Evolutionary conservation across 768 basidiomycete genomes (phyloP).

Genomic region (Russula foetens): DNA sequence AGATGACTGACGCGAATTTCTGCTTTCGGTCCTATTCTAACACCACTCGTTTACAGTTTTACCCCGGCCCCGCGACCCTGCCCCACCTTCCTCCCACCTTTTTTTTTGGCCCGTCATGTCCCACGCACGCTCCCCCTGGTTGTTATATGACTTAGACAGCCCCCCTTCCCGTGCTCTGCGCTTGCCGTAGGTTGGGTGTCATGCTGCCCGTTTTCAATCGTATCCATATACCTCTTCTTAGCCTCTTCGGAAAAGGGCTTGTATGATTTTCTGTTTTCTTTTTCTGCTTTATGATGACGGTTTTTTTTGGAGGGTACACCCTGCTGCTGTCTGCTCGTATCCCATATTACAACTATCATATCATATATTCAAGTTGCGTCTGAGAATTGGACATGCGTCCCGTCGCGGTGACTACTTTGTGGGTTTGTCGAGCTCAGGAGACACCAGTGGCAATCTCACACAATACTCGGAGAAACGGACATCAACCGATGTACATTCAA

Average conservation of each 20-base stretch:
- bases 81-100: too few species aligned
- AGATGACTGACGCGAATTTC: too few species aligned
- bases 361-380: not conserved
- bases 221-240: conserved; percentile 10
- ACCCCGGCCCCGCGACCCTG: not conserved
- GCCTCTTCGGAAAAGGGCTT: conserved; percentile 2
- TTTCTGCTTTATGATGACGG: conserved; percentile 11
- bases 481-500: too few species aligned
- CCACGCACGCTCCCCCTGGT: not conserved
- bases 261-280: conserved; percentile 7
- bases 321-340: not conserved
- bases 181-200: conserved; percentile 1
- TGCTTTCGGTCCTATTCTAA: not conserved
- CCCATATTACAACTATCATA: not conserved
- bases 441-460: too few species aligned
- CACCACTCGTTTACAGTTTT: not conserved
- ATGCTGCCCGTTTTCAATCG: not conserved
- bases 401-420: too few species aligned
- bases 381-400: not conserved
- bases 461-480: too few species aligned
- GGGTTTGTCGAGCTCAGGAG: too few species aligned
- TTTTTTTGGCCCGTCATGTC: not conserved
- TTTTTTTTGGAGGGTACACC: conserved; percentile 5
- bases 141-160: conserved; percentile 7
- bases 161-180: not conserved